phyloP scores from a whole-genome alignment of 345 rosid species.

The Camelina sativa region DNA sequence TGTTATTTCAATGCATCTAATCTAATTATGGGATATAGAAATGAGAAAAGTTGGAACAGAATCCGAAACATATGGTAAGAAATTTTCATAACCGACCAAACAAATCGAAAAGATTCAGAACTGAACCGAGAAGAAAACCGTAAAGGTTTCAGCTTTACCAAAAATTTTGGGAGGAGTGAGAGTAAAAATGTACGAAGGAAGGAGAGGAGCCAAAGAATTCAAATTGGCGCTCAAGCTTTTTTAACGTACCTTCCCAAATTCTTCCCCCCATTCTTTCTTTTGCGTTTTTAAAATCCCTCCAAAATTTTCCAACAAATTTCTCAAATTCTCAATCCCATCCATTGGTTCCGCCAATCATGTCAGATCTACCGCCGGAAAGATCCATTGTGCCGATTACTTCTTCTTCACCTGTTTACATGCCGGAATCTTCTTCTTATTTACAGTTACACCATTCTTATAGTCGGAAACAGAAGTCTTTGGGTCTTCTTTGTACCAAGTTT shows the following conservation, averaged over 20 bases:
- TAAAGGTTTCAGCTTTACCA: slow-evolving; percentile 34
- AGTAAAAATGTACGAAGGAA: neutral
- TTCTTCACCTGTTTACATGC: slow-evolving; percentile 39
- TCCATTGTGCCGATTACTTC: slow-evolving; percentile 34
- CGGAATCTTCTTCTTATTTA: slow-evolving; percentile 56
- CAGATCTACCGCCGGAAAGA: slow-evolving; percentile 40
- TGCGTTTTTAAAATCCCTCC: slow-evolving; percentile 29
- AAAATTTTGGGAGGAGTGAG: neutral
- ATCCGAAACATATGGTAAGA: neutral
- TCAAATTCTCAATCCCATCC: neutral
- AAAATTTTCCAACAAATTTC: neutral
- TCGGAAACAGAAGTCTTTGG: slow-evolving; percentile 89
- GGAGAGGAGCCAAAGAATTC: slow-evolving; percentile 34
- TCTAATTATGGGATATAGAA: neutral
- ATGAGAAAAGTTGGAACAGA: no score
- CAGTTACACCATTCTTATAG: slow-evolving; percentile 72
- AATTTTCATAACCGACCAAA: slow-evolving; percentile 11
- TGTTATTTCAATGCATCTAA: neutral
- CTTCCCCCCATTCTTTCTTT: slow-evolving; percentile 6
- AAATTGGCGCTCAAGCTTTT: slow-evolving; percentile 42
- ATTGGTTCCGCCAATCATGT: slow-evolving; percentile 27
- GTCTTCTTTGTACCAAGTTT: slow-evolving; percentile 88
- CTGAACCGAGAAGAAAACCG: slow-evolving; percentile 36
- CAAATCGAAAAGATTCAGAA: neutral
- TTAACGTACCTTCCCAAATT: slow-evolving; percentile 33